Conservation (phyloP, 352 stramenopile genomes). For the Phytophthora colocasiae region DNA sequence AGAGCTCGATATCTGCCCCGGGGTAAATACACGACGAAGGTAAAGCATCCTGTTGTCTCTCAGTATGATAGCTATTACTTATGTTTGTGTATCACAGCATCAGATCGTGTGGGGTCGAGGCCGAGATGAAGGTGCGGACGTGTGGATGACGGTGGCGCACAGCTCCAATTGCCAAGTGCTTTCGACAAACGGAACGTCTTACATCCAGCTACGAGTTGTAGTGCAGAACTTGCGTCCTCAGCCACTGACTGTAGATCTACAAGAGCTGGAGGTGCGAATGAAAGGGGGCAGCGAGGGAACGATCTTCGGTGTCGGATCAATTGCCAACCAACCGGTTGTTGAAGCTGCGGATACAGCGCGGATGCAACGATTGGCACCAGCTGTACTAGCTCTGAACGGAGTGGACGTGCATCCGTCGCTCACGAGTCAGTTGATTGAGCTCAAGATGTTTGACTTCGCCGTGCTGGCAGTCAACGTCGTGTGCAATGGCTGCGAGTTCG, state of each 20-base stretch:
- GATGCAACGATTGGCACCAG: constrained; percentile 43
- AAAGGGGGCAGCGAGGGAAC: constrained; percentile 65
- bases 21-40: constrained; percentile 73
- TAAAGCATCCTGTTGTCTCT: constrained; percentile 9
- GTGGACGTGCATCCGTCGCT: constrained; percentile 36
- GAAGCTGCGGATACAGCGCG: constrained; percentile 11
- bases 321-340: constrained; percentile 16
- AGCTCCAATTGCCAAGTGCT: constrained; percentile 70
- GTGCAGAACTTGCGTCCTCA: constrained; percentile 73
- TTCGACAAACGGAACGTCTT: constrained; percentile 32
- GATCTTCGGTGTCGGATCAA: constrained; percentile 44
- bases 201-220: constrained; percentile 73
- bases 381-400: constrained; percentile 67
- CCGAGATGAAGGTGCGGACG: constrained; percentile 68
- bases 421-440: constrained; percentile 43
- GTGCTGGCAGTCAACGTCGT: constrained; percentile 69
- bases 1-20: constrained; percentile 61
- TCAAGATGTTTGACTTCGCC: constrained; percentile 74
- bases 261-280: constrained; percentile 72
- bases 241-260: constrained; percentile 63
- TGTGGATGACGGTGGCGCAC: constrained; percentile 79
- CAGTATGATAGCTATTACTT: too few relatives aligned
- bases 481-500: constrained; percentile 75
- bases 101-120: constrained; percentile 77
- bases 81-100: constrained; percentile 24